phyloP scores from a whole-genome alignment of 768 basidiomycete genomes.

The Roridomyces roridus region DNA sequence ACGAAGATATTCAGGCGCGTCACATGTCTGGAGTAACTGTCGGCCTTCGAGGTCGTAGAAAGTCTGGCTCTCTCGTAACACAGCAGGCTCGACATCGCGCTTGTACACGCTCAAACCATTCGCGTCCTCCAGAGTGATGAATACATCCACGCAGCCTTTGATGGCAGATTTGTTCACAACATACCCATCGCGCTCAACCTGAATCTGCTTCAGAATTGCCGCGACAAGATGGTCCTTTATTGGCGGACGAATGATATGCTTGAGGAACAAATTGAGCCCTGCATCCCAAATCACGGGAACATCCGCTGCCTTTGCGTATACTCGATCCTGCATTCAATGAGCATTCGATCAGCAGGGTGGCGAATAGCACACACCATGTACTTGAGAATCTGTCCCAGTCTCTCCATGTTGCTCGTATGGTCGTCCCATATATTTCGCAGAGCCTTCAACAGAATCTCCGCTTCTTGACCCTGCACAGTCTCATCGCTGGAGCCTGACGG shows the following conservation, averaged over 20 bases:
- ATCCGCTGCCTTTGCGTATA: slow-evolving; percentile 75
- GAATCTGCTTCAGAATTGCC: slow-evolving; percentile 87
- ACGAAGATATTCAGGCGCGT: slow-evolving; percentile 82
- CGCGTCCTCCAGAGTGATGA: slow-evolving; percentile 68
- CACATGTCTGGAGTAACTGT: slow-evolving; percentile 71
- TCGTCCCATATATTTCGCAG: slow-evolving; percentile 91
- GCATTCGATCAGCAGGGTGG: background rate
- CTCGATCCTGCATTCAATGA: slow-evolving; percentile 75
- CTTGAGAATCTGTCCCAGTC: slow-evolving; percentile 87
- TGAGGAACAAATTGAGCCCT: slow-evolving; percentile 83
- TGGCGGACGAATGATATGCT: slow-evolving; percentile 78
- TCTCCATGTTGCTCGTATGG: slow-evolving; percentile 86
- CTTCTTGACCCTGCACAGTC: slow-evolving; percentile 80
- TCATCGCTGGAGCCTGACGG: slow-evolving; percentile 74
- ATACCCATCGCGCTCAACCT: slow-evolving; percentile 90
- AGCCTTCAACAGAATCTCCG: slow-evolving; percentile 84
- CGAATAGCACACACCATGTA: slow-evolving; percentile 88
- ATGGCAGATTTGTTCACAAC: slow-evolving; percentile 91
- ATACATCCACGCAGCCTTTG: slow-evolving; percentile 86
- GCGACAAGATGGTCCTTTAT: slow-evolving; percentile 84
- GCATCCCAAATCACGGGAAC: slow-evolving; percentile 84
- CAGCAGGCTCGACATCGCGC: slow-evolving; percentile 80
- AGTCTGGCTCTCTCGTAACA: slow-evolving; percentile 75
- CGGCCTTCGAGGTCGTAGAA: slow-evolving; percentile 85
- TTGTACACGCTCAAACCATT: slow-evolving; percentile 74